A percentile compares a stretch with the other conserved stretches of the same genome.
Conservation (phyloP, 1,284 basidiomycete genomes). For the Porogramme epimiltina region DNA sequence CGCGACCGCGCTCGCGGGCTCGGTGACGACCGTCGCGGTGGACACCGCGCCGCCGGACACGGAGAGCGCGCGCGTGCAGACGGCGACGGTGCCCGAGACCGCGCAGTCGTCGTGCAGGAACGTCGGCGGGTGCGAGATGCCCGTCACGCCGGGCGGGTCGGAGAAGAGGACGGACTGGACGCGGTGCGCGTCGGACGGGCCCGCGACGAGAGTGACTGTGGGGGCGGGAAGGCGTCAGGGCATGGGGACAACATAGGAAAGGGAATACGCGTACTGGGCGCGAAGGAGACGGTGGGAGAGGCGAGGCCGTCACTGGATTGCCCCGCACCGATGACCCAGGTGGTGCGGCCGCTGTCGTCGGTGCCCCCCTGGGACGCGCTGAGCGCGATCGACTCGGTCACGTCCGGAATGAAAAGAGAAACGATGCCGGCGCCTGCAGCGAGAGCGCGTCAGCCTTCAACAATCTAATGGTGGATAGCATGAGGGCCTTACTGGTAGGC, state of each 20-base stretch:
- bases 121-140: no score
- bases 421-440: neutral
- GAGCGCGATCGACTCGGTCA: neutral
- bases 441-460: neutral
- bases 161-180: no score
- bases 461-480: no score
- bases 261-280: neutral
- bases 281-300: constrained; percentile 30
- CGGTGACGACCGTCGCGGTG: no score
- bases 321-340: constrained; percentile 40
- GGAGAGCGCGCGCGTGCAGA: no score
- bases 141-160: no score
- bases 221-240: neutral
- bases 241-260: no score
- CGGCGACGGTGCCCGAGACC: no score
- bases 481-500: no score
- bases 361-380: neutral
- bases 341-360: constrained; percentile 30
- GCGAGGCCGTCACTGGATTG: constrained; percentile 31
- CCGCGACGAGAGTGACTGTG: constrained; percentile 28
- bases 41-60: no score
- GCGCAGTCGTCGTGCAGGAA: no score
- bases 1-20: no score
- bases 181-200: constrained; percentile 19
- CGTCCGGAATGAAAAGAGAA: neutral